phyloP scores from a whole-genome alignment of 208 protist genomes.

The Leishmania mexicana region DNA sequence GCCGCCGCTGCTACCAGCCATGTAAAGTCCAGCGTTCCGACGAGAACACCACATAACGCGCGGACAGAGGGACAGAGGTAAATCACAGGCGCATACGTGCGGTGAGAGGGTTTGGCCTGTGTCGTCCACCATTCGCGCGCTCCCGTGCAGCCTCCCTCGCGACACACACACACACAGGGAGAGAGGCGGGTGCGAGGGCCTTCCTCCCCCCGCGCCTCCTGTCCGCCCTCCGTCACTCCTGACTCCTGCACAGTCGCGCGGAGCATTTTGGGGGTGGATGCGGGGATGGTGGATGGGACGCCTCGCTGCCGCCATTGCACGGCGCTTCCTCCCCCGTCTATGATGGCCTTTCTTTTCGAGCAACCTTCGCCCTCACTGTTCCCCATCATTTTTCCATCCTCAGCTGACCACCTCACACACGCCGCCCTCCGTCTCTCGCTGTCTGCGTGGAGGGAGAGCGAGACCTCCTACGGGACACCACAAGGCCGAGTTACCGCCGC shows the following conservation, averaged over 20 bases:
- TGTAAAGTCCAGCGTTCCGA: slow-evolving; percentile 11
- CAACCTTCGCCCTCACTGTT: not conserved
- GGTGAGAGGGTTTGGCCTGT: too few species aligned
- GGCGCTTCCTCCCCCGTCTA: not conserved
- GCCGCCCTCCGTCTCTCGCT: not conserved
- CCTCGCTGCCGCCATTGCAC: not conserved
- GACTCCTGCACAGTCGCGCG: too few species aligned
- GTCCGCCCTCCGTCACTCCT: too few species aligned
- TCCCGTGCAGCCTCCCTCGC: not conserved
- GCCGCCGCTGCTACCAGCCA: slow-evolving; percentile 23
- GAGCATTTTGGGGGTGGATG: too few species aligned
- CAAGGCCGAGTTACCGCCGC: not conserved
- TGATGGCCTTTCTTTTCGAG: not conserved
- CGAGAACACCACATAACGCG: too few species aligned
- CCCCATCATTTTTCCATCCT: not conserved
- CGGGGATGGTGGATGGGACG: not conserved
- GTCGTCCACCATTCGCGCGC: too few species aligned
- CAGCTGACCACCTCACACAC: not conserved
- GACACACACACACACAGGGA: not conserved
- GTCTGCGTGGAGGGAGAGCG: not conserved
- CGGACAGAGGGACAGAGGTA: too few species aligned
- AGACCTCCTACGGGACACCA: not conserved
- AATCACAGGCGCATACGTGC: too few species aligned
- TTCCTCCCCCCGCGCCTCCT: too few species aligned
- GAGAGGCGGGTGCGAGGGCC: too few species aligned